Evolutionary conservation across 2,329 filamentous ascomycete genomes (phyloP), one percentile per base, ranked within the genome.

Genomic region (Pyrenophora graminea): DNA sequence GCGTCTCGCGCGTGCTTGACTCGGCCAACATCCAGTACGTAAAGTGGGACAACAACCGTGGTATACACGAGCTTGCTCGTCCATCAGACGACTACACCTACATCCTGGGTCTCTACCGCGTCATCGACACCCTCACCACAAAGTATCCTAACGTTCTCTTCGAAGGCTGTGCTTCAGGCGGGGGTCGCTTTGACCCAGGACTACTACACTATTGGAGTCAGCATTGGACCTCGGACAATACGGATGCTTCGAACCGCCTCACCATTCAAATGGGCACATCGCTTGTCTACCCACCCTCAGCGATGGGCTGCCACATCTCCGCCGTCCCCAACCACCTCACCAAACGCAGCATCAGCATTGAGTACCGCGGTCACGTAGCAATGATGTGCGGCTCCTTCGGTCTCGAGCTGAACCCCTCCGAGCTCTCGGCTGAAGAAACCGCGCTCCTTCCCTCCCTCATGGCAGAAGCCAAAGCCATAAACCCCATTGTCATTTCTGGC

Each of bases 321-420:
- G 79, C 79, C 0, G 79, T 85, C 0, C 85, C 85, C 1, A 87
- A 87, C 56, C 77, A 80, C 0, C 70, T 82, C 30, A 85, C 83
- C 0, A 69, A 75, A 0, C 82, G 85, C 17, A 81, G 77, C 1
- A 80, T 80, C 1, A 79, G 84, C 0, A 76, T 87, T 10, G 67
- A 69, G 1, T 87, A 87, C 73, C 82, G 85, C 30, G 83, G 81
- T 0, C 84, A 87, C 48, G 85, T 87, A 0, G 85, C 85, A 5
- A 83, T 86, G 75, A 87, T 87, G 85, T 85, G 85, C 48, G 85
- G 85, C 2, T 85, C 82, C 0, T 87, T 87, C 58, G 85, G 85
- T 0, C 77, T 87, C 9, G 85, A 88, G 64, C 77, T 88, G 6
- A 78, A 86, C 61, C 85, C 85, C 0, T 72, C 71, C 0, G 74